These are phyloP conservation scores for Theileria parva DNA, from an alignment of 169 alveolate species.

Conservation along the genomic window DNA sequence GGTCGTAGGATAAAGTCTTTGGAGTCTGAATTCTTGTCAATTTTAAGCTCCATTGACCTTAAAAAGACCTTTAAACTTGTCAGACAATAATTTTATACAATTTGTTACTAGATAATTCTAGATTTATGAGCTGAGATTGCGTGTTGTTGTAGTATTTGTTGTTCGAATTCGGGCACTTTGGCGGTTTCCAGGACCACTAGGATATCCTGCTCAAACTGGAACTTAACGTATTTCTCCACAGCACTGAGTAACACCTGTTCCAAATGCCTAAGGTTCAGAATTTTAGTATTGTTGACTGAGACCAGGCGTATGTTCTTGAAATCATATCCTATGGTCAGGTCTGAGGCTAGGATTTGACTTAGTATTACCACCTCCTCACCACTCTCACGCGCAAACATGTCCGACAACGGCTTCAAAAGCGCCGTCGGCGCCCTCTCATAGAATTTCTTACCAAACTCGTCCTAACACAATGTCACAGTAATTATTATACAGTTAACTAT, in stretches of 20 bases:
- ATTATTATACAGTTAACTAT: background rate
- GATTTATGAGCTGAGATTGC: conserved; percentile 62
- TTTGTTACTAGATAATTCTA: background rate
- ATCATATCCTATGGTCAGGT: conserved; percentile 74
- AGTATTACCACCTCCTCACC: conserved; percentile 74
- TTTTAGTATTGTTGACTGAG: conserved; percentile 46
- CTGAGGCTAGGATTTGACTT: conserved; percentile 76
- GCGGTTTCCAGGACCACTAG: conserved; percentile 37
- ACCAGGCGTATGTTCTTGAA: conserved; percentile 59
- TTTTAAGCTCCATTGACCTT: background rate
- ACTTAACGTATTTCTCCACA: conserved; percentile 21
- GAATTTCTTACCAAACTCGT: conserved; percentile 65
- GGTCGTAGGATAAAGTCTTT: background rate
- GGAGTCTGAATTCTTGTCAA: background rate
- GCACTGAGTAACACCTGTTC: conserved; percentile 38
- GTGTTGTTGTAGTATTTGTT: conserved; percentile 54
- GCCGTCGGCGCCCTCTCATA: conserved; percentile 64
- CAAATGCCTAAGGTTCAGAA: conserved; percentile 62
- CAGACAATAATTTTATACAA: background rate
- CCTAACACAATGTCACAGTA: conserved; percentile 21
- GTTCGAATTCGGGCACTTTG: conserved; percentile 17
- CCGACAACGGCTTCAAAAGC: conserved; percentile 40
- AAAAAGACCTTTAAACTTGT: background rate
- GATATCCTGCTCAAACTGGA: conserved; percentile 45
- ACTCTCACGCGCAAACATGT: conserved; percentile 39